Evolutionary conservation across 129 eudicot species (phyloP).

Genomic region (Pulicaria dysenterica): DNA sequence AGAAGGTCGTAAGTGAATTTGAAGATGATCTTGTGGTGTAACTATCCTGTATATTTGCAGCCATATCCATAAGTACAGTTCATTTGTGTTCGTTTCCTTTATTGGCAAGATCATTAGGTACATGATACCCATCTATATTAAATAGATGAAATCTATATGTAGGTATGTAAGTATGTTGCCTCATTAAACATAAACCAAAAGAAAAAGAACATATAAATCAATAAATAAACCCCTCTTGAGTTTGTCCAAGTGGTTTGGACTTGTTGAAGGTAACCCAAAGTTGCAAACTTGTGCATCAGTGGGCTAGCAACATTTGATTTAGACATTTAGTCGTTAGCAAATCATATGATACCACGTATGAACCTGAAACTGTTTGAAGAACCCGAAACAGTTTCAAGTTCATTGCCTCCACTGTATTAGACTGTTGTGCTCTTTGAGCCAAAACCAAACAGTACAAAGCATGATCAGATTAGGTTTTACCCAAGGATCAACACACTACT

Average conservation of each 20-base stretch:
- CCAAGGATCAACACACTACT: too few relatives aligned
- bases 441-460: too few relatives aligned
- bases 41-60: conserved; percentile 20
- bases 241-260: background rate
- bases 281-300: background rate
- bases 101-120: conserved; percentile 10
- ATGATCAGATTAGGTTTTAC: too few relatives aligned
- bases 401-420: too few relatives aligned
- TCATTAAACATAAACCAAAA: background rate
- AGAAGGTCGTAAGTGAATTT: conserved; percentile 58
- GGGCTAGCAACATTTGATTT: too few relatives aligned
- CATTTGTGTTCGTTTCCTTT: conserved; percentile 12
- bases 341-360: too few relatives aligned
- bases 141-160: conserved; percentile 1
- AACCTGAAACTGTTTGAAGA: too few relatives aligned
- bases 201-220: background rate
- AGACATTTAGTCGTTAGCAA: too few relatives aligned
- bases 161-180: background rate
- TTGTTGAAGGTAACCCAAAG: background rate
- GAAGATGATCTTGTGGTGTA: conserved; percentile 50
- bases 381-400: too few relatives aligned
- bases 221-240: background rate
- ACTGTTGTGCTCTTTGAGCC: too few relatives aligned
- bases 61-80: conserved; percentile 21
- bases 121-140: conserved; percentile 1